phyloP scores from a whole-genome alignment of 192 early-diverging fungal genomes.

The Coemansia sp. region DNA sequence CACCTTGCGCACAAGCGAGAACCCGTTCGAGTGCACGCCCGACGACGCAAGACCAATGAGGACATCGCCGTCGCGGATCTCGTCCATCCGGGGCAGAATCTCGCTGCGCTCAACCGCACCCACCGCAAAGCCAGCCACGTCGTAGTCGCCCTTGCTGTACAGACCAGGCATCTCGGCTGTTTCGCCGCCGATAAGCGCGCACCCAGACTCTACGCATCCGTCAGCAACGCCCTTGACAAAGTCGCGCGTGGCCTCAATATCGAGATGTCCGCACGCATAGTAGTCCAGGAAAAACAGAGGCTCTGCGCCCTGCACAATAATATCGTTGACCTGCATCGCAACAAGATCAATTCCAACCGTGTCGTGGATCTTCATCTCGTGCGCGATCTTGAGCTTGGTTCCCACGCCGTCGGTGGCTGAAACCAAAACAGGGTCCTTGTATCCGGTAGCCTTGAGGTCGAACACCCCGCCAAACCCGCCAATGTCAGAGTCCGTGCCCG shows the following conservation, averaged over 20 bases:
- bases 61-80: constrained; percentile 78
- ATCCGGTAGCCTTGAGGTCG: constrained; percentile 92
- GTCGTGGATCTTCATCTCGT: constrained; percentile 79
- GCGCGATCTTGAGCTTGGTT: constrained; percentile 97
- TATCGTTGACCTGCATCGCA: constrained; percentile 99
- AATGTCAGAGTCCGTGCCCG: constrained; percentile 95
- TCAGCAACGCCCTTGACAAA: constrained; percentile 92
- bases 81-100: constrained; percentile 80
- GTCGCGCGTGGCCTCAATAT: constrained; percentile 85
- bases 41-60: constrained; percentile 92
- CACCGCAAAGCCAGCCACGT: constrained; percentile 96
- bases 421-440: constrained; percentile 89
- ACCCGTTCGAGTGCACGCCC: constrained; percentile 99
- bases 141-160: constrained; percentile 82
- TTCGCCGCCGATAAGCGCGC: constrained; percentile 97
- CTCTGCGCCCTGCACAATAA: constrained; percentile 98
- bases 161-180: constrained; percentile 99
- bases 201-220: constrained; percentile 87
- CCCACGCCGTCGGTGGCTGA: constrained; percentile 99
- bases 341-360: constrained; percentile 98
- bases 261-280: constrained; percentile 92
- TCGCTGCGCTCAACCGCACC: constrained; percentile 91
- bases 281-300: constrained; percentile 99
- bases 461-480: constrained; percentile 99
- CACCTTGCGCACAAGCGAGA: constrained; percentile 93